phyloP scores from a whole-genome alignment of 768 basidiomycete genomes.

The Trametes villosa region DNA sequence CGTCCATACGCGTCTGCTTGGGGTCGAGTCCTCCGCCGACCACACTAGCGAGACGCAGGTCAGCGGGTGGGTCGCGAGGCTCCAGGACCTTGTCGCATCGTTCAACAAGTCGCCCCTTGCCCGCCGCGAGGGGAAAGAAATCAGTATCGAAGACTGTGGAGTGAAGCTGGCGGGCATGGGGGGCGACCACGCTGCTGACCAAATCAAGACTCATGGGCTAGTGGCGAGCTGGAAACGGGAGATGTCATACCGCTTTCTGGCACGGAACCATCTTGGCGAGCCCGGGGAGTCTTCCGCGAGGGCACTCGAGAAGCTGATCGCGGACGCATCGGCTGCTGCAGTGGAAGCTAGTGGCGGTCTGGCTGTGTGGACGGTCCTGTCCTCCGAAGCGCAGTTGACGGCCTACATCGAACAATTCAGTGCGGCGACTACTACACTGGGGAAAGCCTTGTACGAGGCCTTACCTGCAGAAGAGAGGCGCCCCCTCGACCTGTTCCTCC shows the following conservation, averaged over 20 bases:
- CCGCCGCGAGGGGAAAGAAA: background rate
- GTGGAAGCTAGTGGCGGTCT: background rate
- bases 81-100: background rate
- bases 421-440: background rate
- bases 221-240: background rate
- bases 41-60: background rate
- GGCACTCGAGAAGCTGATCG: background rate
- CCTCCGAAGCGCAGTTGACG: background rate
- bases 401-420: background rate
- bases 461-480: background rate
- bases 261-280: background rate
- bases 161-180: conserved; percentile 1
- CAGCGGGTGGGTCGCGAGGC: background rate
- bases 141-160: background rate
- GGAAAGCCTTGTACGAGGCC: background rate
- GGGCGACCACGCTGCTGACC: conserved; percentile 1
- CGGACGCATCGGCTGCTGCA: background rate
- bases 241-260: background rate
- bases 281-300: background rate
- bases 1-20: background rate
- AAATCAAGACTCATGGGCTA: background rate
- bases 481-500: conserved; percentile 8
- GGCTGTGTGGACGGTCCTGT: background rate
- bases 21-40: background rate
- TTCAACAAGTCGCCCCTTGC: background rate